A percentile compares a stretch with the other conserved stretches of the same genome.
Conservation (phyloP, 2,329 filamentous ascomycete genomes). For the Exophiala alcalophila region DNA sequence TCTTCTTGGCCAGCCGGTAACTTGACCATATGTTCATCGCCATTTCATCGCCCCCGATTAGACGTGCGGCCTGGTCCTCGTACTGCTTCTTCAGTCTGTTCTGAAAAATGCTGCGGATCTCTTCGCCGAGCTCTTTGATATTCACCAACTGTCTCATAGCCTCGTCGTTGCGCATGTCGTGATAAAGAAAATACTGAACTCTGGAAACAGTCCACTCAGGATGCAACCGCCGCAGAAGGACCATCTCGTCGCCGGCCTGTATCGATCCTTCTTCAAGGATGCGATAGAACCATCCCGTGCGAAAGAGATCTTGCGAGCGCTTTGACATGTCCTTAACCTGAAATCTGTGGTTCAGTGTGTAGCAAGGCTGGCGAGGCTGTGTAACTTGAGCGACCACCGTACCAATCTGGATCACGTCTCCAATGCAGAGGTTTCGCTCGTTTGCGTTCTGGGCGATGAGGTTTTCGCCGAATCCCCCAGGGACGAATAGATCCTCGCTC, state of each 20-base stretch:
- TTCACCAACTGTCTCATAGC: slow-evolving; percentile 46
- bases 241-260: slow-evolving; percentile 55
- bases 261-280: slow-evolving; percentile 57
- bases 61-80: slow-evolving; percentile 11
- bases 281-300: slow-evolving; percentile 66
- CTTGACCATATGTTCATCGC: slow-evolving; percentile 35
- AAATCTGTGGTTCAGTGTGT: slow-evolving; percentile 68
- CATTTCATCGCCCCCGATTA: slow-evolving; percentile 3
- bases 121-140: slow-evolving; percentile 45
- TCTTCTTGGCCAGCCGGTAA: slow-evolving; percentile 52
- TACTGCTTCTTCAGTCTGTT: slow-evolving; percentile 50
- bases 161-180: slow-evolving; percentile 48
- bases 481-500: slow-evolving; percentile 51
- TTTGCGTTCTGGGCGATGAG: slow-evolving; percentile 58
- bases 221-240: slow-evolving; percentile 54
- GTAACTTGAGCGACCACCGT: slow-evolving; percentile 57
- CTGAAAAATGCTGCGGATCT: slow-evolving; percentile 53
- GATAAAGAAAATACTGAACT: slow-evolving; percentile 62
- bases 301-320: slow-evolving; percentile 54
- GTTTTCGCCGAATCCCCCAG: slow-evolving; percentile 65
- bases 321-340: slow-evolving; percentile 61
- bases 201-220: slow-evolving; percentile 62
- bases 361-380: slow-evolving; percentile 63
- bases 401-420: slow-evolving; percentile 56
- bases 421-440: slow-evolving; percentile 64